Percentiles rank a stretch among this genome's conserved stretches.
Evolutionary conservation across 1,139 yeast species (phyloP).

Genomic region (Kluyveromyces sp.): DNA sequence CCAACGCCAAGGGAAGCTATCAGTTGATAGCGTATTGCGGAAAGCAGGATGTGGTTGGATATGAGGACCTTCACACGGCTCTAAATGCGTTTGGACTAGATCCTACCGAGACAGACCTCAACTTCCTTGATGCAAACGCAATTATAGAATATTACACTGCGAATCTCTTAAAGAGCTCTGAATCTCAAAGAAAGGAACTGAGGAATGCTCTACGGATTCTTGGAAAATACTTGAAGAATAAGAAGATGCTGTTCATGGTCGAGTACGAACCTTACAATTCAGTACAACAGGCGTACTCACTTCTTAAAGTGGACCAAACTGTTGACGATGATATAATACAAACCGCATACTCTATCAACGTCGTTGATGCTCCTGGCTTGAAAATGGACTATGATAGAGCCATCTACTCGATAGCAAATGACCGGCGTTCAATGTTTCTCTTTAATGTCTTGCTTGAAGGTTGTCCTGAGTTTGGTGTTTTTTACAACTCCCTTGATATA

Average conservation of each 20-base stretch:
- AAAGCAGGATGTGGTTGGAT: slow-evolving; percentile 59
- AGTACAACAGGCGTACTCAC: slow-evolving; percentile 50
- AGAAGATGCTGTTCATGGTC: slow-evolving; percentile 39
- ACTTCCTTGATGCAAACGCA: slow-evolving; percentile 37
- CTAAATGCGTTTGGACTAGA: slow-evolving; percentile 49
- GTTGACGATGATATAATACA: slow-evolving; percentile 72
- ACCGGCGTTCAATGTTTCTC: slow-evolving; percentile 42
- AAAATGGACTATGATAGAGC: slow-evolving; percentile 39
- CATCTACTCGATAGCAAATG: slow-evolving; percentile 51
- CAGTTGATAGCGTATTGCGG: slow-evolving; percentile 47
- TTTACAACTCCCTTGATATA: slow-evolving; percentile 24
- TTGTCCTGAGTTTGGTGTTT: slow-evolving; percentile 26
- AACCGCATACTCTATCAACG: slow-evolving; percentile 60
- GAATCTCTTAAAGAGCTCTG: slow-evolving; percentile 22
- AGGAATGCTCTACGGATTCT: slow-evolving; percentile 40
- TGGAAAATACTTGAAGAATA: slow-evolving; percentile 42
- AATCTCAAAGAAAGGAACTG: slow-evolving; percentile 19
- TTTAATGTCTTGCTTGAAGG: slow-evolving; percentile 29
- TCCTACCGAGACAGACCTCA: slow-evolving; percentile 20
- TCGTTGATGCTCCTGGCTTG: slow-evolving; percentile 42
- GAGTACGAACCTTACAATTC: slow-evolving; percentile 48
- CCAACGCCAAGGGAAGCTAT: slow-evolving; percentile 41
- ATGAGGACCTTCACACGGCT: slow-evolving; percentile 50
- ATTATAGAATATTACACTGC: slow-evolving; percentile 43
- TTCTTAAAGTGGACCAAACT: slow-evolving; percentile 53